Evolutionary conservation across 1,139 yeast species (phyloP).

Genomic region (Saccharomyces hybrid): DNA sequence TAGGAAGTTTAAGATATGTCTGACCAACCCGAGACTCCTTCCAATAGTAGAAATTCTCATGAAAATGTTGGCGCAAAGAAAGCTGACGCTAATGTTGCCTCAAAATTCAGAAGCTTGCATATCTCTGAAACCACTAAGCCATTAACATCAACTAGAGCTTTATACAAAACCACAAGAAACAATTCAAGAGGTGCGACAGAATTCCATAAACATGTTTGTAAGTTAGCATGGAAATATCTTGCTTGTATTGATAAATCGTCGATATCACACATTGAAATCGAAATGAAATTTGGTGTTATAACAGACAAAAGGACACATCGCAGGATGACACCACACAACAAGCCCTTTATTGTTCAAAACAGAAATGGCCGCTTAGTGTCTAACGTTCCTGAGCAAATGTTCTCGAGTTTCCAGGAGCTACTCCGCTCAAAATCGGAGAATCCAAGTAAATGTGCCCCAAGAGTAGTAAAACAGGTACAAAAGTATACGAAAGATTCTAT

Average conservation of each 20-base stretch:
- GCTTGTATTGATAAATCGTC: background rate
- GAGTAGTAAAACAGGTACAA: background rate
- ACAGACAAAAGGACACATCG: background rate
- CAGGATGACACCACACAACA: background rate
- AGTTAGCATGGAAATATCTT: background rate
- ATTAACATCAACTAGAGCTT: background rate
- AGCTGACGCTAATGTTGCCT: background rate
- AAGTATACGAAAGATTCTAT: background rate
- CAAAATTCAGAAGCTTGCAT: background rate
- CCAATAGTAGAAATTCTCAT: background rate
- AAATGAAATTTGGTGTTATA: background rate
- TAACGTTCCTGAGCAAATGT: background rate
- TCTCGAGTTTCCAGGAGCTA: background rate
- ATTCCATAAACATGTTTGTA: background rate
- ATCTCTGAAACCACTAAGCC: background rate
- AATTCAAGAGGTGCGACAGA: background rate
- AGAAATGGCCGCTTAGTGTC: background rate
- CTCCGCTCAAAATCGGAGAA: background rate
- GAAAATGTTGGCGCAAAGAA: background rate
- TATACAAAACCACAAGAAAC: background rate
- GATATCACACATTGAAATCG: background rate
- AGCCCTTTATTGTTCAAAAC: background rate
- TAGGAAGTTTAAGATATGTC: background rate
- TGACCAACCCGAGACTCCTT: background rate
- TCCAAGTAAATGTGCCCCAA: background rate